Percentiles rank a stretch among this genome's conserved stretches.
phyloP scores from a whole-genome alignment of 176 grass and related monocot genomes.

The Musa troglodytarum region DNA sequence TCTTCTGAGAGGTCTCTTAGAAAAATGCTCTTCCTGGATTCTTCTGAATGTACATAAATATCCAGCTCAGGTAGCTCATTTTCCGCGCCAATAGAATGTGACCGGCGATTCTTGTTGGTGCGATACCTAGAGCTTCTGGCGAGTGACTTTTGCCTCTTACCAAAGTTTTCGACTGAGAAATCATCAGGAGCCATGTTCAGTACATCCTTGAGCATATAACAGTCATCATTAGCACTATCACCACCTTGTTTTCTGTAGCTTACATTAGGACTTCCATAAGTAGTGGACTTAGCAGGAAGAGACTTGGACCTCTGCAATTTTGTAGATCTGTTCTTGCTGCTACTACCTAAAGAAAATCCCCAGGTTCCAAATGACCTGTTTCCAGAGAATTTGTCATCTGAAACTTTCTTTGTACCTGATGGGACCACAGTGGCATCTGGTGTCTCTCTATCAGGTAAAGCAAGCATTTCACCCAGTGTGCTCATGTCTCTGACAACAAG shows the following conservation, averaged over 20 bases:
- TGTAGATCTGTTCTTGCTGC: conserved; percentile 46
- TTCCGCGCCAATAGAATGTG: conserved; percentile 30
- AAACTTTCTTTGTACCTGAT: conserved; percentile 16
- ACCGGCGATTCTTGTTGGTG: conserved; percentile 16
- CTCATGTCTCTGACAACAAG: conserved; percentile 25
- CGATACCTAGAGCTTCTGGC: conserved; percentile 23
- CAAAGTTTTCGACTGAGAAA: conserved; percentile 31
- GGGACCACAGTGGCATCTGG: conserved; percentile 15
- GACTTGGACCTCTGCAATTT: conserved; percentile 64
- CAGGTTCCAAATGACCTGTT: conserved; percentile 24
- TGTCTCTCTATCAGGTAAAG: conserved; percentile 48
- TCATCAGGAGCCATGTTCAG: conserved; percentile 51
- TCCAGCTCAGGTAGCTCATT: conserved; percentile 46
- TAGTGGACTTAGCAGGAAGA: conserved; percentile 46
- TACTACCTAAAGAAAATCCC: conserved; percentile 35
- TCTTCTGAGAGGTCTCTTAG: conserved; percentile 26
- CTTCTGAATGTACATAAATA: conserved; percentile 71
- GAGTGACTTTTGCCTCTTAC: conserved; percentile 29
- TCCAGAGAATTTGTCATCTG: conserved; percentile 25
- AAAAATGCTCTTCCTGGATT: conserved; percentile 24
- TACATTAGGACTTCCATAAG: conserved; percentile 35
- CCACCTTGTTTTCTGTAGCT: conserved; percentile 44
- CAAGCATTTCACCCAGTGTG: conserved; percentile 72
- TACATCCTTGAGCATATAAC: conserved; percentile 78
- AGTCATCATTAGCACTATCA: conserved; percentile 37